Evolutionary conservation across 768 basidiomycete genomes (phyloP).

Genomic region (Leucosporidium scottii): DNA sequence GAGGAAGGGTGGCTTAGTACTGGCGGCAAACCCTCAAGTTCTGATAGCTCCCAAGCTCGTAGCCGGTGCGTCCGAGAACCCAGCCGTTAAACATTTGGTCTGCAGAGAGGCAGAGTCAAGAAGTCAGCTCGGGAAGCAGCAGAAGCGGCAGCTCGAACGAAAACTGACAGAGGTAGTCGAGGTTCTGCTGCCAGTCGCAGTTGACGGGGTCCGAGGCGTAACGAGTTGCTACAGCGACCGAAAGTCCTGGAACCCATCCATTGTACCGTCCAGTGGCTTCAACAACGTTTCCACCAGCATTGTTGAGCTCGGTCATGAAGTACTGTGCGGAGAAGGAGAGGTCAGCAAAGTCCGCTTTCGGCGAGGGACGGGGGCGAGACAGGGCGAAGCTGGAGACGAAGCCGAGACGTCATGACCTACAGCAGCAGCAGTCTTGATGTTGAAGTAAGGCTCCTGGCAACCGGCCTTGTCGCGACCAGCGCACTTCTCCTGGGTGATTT

Average conservation of each 20-base stretch:
- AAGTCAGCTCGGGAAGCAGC: too few relatives aligned
- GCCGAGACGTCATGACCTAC: too few relatives aligned
- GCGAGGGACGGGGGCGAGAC: too few relatives aligned
- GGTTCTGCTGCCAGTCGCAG: slow-evolving; percentile 18
- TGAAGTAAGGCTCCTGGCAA: slow-evolving; percentile 32
- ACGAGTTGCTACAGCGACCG: slow-evolving; percentile 5
- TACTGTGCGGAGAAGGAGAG: slow-evolving; percentile 1
- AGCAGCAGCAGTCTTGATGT: slow-evolving; percentile 8
- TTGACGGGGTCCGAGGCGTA: not conserved
- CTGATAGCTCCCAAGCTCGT: slow-evolving; percentile 10
- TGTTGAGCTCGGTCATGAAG: slow-evolving; percentile 18
- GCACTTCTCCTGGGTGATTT: slow-evolving; percentile 38
- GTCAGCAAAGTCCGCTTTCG: too few relatives aligned
- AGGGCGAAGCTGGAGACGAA: too few relatives aligned
- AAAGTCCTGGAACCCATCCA: not conserved
- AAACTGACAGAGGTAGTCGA: slow-evolving; percentile 8
- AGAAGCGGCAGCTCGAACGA: too few relatives aligned
- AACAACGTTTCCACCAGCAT: slow-evolving; percentile 14
- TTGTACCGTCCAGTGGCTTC: slow-evolving; percentile 19
- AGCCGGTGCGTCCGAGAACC: slow-evolving; percentile 25
- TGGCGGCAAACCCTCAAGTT: slow-evolving; percentile 14
- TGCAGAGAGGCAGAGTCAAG: not conserved
- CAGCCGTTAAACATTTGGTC: slow-evolving; percentile 28
- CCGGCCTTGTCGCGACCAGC: slow-evolving; percentile 12
- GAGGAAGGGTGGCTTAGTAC: too few relatives aligned